phyloP scores from a whole-genome alignment of 169 alveolate genomes.

The Sarcocystis neurona region DNA sequence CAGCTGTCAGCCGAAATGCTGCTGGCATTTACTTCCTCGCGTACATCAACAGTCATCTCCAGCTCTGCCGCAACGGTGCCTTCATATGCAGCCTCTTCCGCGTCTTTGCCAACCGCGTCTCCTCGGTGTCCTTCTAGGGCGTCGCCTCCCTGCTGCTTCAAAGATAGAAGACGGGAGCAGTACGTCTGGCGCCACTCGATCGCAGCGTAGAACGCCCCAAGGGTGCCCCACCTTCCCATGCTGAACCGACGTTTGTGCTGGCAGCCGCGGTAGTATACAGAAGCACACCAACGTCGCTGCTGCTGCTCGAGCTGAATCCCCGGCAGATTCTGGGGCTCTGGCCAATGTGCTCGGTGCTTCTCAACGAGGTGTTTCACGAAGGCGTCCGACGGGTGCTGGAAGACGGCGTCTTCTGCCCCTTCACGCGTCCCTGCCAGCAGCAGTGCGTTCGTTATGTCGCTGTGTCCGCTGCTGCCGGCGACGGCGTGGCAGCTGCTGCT shows the following conservation, averaged over 20 bases:
- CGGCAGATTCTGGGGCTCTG: constrained; percentile 36
- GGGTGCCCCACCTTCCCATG: constrained; percentile 47
- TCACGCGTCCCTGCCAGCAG: too few relatives aligned
- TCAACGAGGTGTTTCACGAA: constrained; percentile 24
- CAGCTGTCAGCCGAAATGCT: too few relatives aligned
- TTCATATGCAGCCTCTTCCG: not conserved
- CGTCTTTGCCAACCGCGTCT: not conserved
- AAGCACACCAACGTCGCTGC: constrained; percentile 56
- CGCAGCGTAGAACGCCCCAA: constrained; percentile 54
- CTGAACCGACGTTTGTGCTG: constrained; percentile 44
- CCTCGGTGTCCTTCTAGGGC: not conserved
- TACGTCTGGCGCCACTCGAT: constrained; percentile 52
- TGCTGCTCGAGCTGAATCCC: constrained; percentile 50
- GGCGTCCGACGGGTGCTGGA: constrained; percentile 47
- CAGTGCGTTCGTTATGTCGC: not conserved
- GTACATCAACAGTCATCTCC: too few relatives aligned
- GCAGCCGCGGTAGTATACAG: constrained; percentile 45
- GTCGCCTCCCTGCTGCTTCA: not conserved
- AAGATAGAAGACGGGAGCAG: not conserved
- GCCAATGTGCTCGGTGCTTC: constrained; percentile 20
- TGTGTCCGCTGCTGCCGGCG: not conserved
- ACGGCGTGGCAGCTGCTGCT: not conserved
- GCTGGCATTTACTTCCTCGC: too few relatives aligned
- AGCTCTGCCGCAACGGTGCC: too few relatives aligned
- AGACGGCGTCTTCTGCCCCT: constrained; percentile 5